These are phyloP conservation scores for Combretum micranthum DNA, from an alignment of 345 rosid genomes.

Conservation along the genomic window DNA sequence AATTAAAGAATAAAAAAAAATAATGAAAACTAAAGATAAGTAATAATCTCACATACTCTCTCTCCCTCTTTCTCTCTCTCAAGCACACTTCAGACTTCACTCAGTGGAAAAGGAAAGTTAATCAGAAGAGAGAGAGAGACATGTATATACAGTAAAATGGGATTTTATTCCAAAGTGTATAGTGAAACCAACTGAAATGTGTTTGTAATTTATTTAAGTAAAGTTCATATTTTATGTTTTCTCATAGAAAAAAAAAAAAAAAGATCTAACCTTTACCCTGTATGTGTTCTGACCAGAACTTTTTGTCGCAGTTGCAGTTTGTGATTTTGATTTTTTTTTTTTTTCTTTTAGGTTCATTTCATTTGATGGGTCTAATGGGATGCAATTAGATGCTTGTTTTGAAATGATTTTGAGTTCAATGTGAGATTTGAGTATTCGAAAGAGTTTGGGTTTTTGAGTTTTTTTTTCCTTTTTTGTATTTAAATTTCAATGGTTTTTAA, in stretches of 20 bases:
- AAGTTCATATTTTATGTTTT: too few relatives aligned
- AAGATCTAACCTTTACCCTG: too few relatives aligned
- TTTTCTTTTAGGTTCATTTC: background rate
- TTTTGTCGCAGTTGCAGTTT: background rate
- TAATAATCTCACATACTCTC: too few relatives aligned
- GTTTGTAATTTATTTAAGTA: too few relatives aligned
- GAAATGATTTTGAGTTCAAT: slow-evolving; percentile 2
- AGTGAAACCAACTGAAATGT: background rate
- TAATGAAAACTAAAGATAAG: background rate
- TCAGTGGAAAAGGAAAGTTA: background rate
- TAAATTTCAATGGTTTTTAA: slow-evolving; percentile 16
- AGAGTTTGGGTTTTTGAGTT: slow-evolving; percentile 21
- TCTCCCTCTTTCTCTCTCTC: background rate
- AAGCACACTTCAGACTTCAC: background rate
- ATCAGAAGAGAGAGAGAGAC: slow-evolving; percentile 4
- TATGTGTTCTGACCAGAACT: too few relatives aligned
- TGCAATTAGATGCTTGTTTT: slow-evolving; percentile 6
- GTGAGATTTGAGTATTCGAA: slow-evolving; percentile 2
- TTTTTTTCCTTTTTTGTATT: too few relatives aligned
- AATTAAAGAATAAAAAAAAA: background rate
- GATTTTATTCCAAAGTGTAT: slow-evolving; percentile 5
- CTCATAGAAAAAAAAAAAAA: too few relatives aligned
- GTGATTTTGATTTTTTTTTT: background rate
- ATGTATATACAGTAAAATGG: background rate
- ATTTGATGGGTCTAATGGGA: slow-evolving; percentile 5